Conservation (phyloP, 2,329 filamentous ascomycete genomes). For the Paramyrothecium roridum region DNA sequence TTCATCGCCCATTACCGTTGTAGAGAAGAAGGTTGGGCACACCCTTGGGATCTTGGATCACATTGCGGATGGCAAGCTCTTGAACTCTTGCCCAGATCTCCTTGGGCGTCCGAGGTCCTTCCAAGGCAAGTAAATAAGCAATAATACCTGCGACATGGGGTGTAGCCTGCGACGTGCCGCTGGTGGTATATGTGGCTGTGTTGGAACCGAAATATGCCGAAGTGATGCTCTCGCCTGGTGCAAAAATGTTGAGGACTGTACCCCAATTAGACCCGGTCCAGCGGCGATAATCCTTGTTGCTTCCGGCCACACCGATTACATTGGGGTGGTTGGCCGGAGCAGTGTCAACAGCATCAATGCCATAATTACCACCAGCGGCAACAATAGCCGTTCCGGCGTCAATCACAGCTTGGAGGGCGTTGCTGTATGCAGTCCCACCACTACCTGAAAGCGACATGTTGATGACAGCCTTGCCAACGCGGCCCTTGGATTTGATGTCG, state of each 20-base stretch:
- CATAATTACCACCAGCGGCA: conserved; percentile 19
- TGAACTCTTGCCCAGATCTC: conserved; percentile 5
- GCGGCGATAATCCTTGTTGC: conserved; percentile 26
- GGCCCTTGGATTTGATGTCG: conserved; percentile 21
- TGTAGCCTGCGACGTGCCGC: conserved; percentile 14
- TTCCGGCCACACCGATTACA: conserved; percentile 19
- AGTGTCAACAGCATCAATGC: conserved; percentile 2
- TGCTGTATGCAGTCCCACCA: conserved; percentile 7
- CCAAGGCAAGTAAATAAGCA: conserved; percentile 14
- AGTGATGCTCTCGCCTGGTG: conserved; percentile 11
- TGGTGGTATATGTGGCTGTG: neutral
- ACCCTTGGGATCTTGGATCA: conserved; percentile 5
- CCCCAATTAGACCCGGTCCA: conserved; percentile 44
- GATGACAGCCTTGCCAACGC: conserved; percentile 30
- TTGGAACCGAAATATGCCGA: conserved; percentile 9
- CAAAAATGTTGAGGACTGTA: conserved; percentile 11
- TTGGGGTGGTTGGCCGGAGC: conserved; percentile 14
- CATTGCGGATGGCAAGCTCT: conserved; percentile 8
- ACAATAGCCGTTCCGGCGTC: conserved; percentile 32
- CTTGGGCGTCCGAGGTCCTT: conserved; percentile 7
- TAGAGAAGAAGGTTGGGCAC: conserved; percentile 12
- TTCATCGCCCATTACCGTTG: conserved; percentile 8
- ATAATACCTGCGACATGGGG: conserved; percentile 16
- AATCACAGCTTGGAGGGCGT: conserved; percentile 13
- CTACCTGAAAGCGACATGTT: conserved; percentile 35